phyloP scores from a whole-genome alignment of 2,329 filamentous ascomycete genomes.

The Diplodia mutila region DNA sequence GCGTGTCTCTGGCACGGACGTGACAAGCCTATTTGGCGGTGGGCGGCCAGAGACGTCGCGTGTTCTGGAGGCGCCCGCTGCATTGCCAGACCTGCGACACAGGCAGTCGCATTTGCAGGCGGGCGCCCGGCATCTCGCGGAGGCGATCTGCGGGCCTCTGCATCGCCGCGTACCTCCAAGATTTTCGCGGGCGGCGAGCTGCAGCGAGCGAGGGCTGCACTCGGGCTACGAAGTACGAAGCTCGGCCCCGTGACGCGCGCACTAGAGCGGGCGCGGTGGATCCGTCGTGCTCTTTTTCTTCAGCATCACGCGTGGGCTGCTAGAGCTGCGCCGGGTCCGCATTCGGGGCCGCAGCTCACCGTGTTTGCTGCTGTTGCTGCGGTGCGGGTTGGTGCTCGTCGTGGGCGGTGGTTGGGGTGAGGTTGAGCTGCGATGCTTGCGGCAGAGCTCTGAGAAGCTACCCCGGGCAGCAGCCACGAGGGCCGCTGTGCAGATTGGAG shows the following conservation, averaged over 20 bases:
- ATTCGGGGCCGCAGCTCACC: background rate
- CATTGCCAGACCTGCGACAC: conserved; percentile 15
- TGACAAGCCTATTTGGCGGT: conserved; percentile 2
- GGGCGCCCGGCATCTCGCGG: conserved; percentile 14
- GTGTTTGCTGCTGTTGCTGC: background rate
- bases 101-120: conserved; percentile 16
- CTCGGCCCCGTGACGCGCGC: conserved; percentile 19
- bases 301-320: conserved; percentile 21
- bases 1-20: background rate
- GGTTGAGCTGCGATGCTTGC: background rate
- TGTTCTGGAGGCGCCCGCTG: background rate
- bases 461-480: conserved; percentile 21
- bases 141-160: conserved; percentile 21
- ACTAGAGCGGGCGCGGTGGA: conserved; percentile 17
- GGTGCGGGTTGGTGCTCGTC: background rate
- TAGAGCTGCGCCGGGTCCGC: conserved; percentile 1
- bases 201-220: conserved; percentile 3
- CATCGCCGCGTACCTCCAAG: conserved; percentile 23
- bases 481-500: conserved; percentile 14
- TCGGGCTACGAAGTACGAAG: conserved; percentile 6
- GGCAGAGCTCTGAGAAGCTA: background rate
- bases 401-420: conserved; percentile 5
- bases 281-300: conserved; percentile 19
- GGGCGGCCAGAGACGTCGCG: conserved; percentile 7
- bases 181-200: conserved; percentile 22